Percentiles rank a stretch among this genome's conserved stretches.
Conservation (phyloP, 257 asterid species). For the Salvia splendens region DNA sequence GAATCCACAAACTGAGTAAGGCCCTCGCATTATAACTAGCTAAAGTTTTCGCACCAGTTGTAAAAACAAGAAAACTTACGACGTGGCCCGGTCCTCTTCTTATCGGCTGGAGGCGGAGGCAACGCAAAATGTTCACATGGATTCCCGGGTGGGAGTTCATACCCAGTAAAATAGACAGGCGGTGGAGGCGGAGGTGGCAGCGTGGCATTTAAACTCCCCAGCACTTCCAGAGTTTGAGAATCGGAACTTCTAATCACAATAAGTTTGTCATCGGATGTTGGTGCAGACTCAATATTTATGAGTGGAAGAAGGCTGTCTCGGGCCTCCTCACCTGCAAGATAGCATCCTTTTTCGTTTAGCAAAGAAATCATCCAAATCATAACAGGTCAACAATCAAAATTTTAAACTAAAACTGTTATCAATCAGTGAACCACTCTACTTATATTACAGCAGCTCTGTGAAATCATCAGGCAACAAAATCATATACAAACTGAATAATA, state of each 20-base stretch:
- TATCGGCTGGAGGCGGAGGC: conserved; percentile 96
- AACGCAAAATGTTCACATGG: conserved; percentile 79
- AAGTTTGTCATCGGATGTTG: conserved; percentile 40
- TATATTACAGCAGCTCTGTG: background rate
- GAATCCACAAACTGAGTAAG: background rate
- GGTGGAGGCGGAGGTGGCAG: conserved; percentile 40
- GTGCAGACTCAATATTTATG: conserved; percentile 47
- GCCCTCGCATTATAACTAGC: background rate
- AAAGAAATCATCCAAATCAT: background rate
- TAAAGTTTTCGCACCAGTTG: background rate
- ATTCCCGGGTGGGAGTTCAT: conserved; percentile 86
- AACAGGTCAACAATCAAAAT: background rate
- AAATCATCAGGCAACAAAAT: conserved; percentile 11
- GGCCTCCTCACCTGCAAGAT: conserved; percentile 68
- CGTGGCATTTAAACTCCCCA: conserved; percentile 31
- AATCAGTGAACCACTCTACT: background rate
- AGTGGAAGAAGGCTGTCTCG: conserved; percentile 40
- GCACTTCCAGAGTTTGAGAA: conserved; percentile 25
- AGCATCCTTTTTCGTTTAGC: background rate
- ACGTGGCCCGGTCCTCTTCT: conserved; percentile 89
- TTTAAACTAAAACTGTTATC: background rate
- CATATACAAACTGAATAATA: background rate
- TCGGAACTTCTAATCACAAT: conserved; percentile 19
- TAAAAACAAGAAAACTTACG: conserved; percentile 55
- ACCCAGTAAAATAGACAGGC: conserved; percentile 63